A percentile compares a stretch with the other conserved stretches of the same genome.
phyloP scores from a whole-genome alignment of 768 basidiomycete genomes.

The Sarcodon aspratus region DNA sequence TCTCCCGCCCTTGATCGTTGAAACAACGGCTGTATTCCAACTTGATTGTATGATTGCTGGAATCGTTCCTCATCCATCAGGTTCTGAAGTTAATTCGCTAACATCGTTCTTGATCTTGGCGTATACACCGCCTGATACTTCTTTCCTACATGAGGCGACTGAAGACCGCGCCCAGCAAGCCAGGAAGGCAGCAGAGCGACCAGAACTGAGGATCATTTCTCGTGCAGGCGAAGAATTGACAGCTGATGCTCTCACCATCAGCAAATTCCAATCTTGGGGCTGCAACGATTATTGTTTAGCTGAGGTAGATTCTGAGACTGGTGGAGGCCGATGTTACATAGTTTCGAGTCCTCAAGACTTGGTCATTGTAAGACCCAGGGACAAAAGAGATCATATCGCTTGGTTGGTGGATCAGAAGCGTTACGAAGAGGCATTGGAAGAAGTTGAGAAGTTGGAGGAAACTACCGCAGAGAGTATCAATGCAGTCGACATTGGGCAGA shows the following conservation, averaged over 20 bases:
- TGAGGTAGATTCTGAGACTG: constrained; percentile 24
- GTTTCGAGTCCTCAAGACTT: constrained; percentile 83
- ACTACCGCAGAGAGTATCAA: constrained; percentile 26
- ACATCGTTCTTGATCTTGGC: constrained; percentile 82
- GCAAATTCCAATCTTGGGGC: constrained; percentile 71
- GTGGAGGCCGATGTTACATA: constrained; percentile 48
- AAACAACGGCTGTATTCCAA: constrained; percentile 86
- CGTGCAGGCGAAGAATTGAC: constrained; percentile 81
- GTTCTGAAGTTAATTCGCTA: constrained; percentile 21
- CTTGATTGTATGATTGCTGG: constrained; percentile 95
- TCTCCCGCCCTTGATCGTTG: constrained; percentile 57
- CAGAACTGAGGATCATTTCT: constrained; percentile 88
- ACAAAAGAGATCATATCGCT: constrained; percentile 78
- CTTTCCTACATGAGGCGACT: constrained; percentile 53
- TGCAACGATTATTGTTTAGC: constrained; percentile 87
- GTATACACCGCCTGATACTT: constrained; percentile 72
- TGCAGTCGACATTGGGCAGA: constrained; percentile 66
- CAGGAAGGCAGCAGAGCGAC: constrained; percentile 80
- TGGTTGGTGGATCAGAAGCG: constrained; percentile 84
- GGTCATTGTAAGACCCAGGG: constrained; percentile 79
- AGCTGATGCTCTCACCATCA: constrained; percentile 71
- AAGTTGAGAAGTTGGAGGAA: constrained; percentile 46
- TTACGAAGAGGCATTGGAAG: constrained; percentile 84
- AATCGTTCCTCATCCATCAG: constrained; percentile 60
- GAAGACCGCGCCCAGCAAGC: constrained; percentile 65